These are phyloP conservation scores for Clonostachys sp. DNA, from an alignment of 2,329 filamentous ascomycete species.

Conservation along the genomic window DNA sequence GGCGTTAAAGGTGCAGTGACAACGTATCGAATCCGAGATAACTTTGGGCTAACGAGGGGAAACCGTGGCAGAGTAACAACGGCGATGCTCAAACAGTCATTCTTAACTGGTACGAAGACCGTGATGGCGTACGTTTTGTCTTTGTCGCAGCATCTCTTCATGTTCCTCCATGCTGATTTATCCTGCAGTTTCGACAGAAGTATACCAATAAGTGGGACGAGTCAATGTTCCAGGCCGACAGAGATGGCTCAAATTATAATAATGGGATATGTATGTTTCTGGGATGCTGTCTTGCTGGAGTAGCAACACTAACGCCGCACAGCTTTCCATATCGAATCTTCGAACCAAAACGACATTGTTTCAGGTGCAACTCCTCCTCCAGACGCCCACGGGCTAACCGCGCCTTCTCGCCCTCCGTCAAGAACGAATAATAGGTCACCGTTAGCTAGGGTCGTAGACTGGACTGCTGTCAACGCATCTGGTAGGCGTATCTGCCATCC, in stretches of 20 bases:
- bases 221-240: conserved; percentile 42
- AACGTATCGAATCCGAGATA: conserved; percentile 3
- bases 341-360: conserved; percentile 37
- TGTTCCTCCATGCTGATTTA: conserved; percentile 1
- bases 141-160: conserved; percentile 4
- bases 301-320: conserved; percentile 3
- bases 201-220: conserved; percentile 51
- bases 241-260: conserved; percentile 41
- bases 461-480: conserved; percentile 33
- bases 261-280: conserved; percentile 36
- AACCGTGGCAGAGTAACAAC: conserved; percentile 25
- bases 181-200: conserved; percentile 35
- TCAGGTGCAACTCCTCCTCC: conserved; percentile 35
- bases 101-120: conserved; percentile 46
- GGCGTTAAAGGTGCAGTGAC: conserved; percentile 30
- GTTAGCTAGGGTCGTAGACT: conserved; percentile 44
- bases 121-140: conserved; percentile 19
- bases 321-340: conserved; percentile 54
- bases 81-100: conserved; percentile 43
- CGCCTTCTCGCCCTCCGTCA: conserved; percentile 59
- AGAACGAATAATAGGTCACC: conserved; percentile 53
- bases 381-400: conserved; percentile 33
- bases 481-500: conserved; percentile 24
- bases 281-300: not conserved
- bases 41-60: not conserved